Evolutionary conservation across 139 green algal genomes (phyloP), one percentile per base, ranked within the genome.

Genomic region (Coelastrella sp.): DNA sequence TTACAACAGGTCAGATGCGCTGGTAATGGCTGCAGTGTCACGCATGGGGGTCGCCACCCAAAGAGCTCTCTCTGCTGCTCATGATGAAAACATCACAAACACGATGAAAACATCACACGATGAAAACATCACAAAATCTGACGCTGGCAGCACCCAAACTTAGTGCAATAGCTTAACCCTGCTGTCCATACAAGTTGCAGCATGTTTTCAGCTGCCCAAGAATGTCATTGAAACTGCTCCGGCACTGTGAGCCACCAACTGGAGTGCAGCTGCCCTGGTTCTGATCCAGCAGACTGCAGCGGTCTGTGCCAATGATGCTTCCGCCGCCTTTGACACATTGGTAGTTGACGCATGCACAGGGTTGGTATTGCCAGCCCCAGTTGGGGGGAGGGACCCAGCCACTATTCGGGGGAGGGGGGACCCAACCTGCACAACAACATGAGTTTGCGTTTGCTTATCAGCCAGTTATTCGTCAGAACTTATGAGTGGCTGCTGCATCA

Each of bases 261-360:
- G 79, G 79, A 11, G 79, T 85, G 79, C 79, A 85, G 14, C 57
- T 57, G 57, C 79, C 79, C 4, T 73, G 19, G 57, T 23, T 23
- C 14, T 13, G 57, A 73, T 71, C 47, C 3, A 64, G 2, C 56
- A 85, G 79, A 64, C 79, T 85, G 79, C 79, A 85, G 19, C 79
- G 56, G 22, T 85, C 68, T 76, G 17, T 22, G 7, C 68, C 68
- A 22, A 76, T 73, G 54, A 64, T 61, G 57, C 60, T 84, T 19
- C 59, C 56, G 17, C 79, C 79, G 5, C 57, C 60, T 22, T 71
- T 85, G 5, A 71, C 54, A 19, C 79, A 85, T 47, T 71, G 79
- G 19, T 85, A 73, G 79, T 64, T 64, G 57, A 73, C 79, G 17
- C 79, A 85, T 17, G 57, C 57, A 7, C 79, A 85, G 57, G 79